These are phyloP conservation scores for Hypomontagnella submonticulosa DNA, from an alignment of 495 filamentous ascomycete genomes.

Conservation along the genomic window DNA sequence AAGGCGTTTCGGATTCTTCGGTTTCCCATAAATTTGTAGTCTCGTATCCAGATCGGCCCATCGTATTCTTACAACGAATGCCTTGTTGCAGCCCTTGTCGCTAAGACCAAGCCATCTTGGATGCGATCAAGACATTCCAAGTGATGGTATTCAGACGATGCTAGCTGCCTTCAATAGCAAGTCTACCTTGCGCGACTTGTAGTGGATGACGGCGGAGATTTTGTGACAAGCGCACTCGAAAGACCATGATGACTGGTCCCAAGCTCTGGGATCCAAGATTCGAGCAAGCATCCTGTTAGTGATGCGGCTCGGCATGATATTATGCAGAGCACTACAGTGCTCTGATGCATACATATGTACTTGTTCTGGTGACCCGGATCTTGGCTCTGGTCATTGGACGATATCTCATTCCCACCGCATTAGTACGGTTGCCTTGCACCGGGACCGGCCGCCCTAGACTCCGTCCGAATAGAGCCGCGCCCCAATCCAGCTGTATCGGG, in stretches of 20 bases:
- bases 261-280: neutral
- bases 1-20: slow-evolving; percentile 37
- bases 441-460: slow-evolving; percentile 12
- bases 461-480: slow-evolving; percentile 18
- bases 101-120: slow-evolving; percentile 22
- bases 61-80: slow-evolving; percentile 28
- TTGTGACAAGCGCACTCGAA: slow-evolving; percentile 1
- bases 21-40: slow-evolving; percentile 31
- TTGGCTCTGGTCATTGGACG: slow-evolving; percentile 35
- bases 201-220: neutral
- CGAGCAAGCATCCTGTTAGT: neutral
- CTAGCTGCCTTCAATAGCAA: neutral
- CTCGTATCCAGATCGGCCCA: slow-evolving; percentile 41
- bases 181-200: neutral
- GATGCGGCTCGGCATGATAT: slow-evolving; percentile 35
- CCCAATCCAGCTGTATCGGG: too few species aligned
- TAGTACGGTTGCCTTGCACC: slow-evolving; percentile 37
- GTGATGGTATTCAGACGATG: neutral
- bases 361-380: slow-evolving; percentile 33
- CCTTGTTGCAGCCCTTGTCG: slow-evolving; percentile 5
- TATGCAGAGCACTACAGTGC: slow-evolving; percentile 39
- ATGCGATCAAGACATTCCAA: slow-evolving; percentile 16
- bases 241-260: neutral
- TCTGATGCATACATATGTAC: slow-evolving; percentile 33
- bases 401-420: slow-evolving; percentile 26